A percentile compares a stretch with the other conserved stretches of the same genome.
Evolutionary conservation across 768 basidiomycete species (phyloP).

Genomic region (Boletus vinaceobasis): DNA sequence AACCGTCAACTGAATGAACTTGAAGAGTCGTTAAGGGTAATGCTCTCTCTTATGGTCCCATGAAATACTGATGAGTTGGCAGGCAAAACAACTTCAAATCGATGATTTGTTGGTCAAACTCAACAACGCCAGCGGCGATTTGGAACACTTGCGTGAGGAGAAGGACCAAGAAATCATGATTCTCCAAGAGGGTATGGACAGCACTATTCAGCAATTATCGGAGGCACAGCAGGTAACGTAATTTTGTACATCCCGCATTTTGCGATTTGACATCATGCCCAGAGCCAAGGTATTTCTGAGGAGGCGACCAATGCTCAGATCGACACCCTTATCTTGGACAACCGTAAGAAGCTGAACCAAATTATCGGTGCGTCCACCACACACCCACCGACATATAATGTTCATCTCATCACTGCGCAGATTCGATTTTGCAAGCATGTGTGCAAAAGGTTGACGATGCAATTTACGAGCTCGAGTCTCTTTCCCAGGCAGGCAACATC

Average conservation of each 20-base stretch:
- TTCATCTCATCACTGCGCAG: slow-evolving; percentile 39
- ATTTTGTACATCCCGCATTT: background rate
- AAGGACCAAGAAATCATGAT: slow-evolving; percentile 97
- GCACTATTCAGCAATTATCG: slow-evolving; percentile 80
- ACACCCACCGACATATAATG: background rate
- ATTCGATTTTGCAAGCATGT: slow-evolving; percentile 95
- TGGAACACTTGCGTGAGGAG: slow-evolving; percentile 85
- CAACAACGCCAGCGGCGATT: slow-evolving; percentile 66
- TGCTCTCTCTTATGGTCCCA: slow-evolving; percentile 18
- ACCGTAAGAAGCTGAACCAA: slow-evolving; percentile 95
- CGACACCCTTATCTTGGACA: slow-evolving; percentile 93
- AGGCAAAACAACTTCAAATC: slow-evolving; percentile 96
- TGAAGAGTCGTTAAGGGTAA: slow-evolving; percentile 90
- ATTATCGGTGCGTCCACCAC: slow-evolving; percentile 70
- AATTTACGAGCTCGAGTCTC: slow-evolving; percentile 97
- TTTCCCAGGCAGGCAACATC: slow-evolving; percentile 88
- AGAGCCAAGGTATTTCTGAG: slow-evolving; percentile 83
- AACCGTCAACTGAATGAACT: slow-evolving; percentile 94
- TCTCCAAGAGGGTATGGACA: slow-evolving; percentile 93
- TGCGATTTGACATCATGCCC: slow-evolving; percentile 5
- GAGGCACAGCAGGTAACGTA: slow-evolving; percentile 78
- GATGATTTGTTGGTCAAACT: slow-evolving; percentile 86
- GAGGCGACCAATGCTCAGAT: slow-evolving; percentile 96
- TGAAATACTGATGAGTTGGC: slow-evolving; percentile 15
- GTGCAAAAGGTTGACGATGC: slow-evolving; percentile 96